These are phyloP conservation scores for Leccinum barrowsii DNA, from an alignment of 768 basidiomycete species.

Conservation along the genomic window DNA sequence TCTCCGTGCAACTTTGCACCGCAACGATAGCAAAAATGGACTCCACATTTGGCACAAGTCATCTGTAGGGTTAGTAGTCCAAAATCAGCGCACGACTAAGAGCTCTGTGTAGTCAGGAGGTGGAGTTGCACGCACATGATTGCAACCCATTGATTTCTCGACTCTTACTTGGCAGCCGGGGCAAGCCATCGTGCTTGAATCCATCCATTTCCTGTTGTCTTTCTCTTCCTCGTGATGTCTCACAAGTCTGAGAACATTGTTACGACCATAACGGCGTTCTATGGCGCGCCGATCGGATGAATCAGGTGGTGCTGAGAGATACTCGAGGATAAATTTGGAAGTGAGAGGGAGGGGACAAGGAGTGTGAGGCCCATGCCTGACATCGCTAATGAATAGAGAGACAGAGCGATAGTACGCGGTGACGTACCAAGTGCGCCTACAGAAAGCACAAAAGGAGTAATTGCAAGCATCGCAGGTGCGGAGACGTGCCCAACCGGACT, in stretches of 20 bases:
- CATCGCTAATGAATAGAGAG: conserved; percentile 6
- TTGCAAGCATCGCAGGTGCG: conserved; percentile 67
- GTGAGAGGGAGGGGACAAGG: conserved; percentile 66
- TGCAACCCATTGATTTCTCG: conserved; percentile 79
- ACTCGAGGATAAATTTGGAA: conserved; percentile 64
- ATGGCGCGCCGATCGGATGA: conserved; percentile 48
- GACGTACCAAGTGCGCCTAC: conserved; percentile 71
- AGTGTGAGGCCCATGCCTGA: conserved; percentile 79
- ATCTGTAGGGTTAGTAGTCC: conserved; percentile 44
- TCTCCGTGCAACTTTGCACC: conserved; percentile 45
- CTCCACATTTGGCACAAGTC: conserved; percentile 69
- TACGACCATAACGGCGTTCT: conserved; percentile 63
- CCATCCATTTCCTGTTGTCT: conserved; percentile 72
- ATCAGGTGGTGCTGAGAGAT: conserved; percentile 53
- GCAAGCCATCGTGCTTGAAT: conserved; percentile 62
- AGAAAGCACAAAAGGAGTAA: conserved; percentile 83
- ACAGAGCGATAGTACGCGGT: neutral
- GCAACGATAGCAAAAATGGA: conserved; percentile 84
- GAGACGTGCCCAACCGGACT: conserved; percentile 67
- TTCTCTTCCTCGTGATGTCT: conserved; percentile 66
- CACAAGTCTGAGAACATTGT: conserved; percentile 59
- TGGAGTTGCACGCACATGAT: conserved; percentile 60
- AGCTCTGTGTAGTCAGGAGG: neutral
- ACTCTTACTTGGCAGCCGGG: conserved; percentile 72
- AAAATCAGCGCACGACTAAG: neutral